A percentile compares a stretch with the other conserved stretches of the same genome.
Conservation (phyloP, 73 alveolate genomes). For the Stentor roeselii region DNA sequence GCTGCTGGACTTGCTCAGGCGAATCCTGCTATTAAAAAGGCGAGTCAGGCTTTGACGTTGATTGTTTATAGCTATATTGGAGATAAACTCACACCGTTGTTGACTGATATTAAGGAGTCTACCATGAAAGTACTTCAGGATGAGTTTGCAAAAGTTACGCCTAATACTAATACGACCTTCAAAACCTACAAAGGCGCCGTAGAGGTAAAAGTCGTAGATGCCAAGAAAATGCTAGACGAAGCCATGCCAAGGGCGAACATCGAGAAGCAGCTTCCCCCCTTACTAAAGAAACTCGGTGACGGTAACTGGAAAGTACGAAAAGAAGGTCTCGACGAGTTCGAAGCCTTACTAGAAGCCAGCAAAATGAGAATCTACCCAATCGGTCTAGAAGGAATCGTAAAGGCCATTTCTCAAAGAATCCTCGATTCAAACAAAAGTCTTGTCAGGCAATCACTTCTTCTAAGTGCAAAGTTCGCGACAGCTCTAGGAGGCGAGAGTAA, state of each 20-base stretch:
- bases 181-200: conserved; percentile 68
- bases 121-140: conserved; percentile 71
- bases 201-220: conserved; percentile 36
- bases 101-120: conserved; percentile 79
- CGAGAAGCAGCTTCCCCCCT: conserved; percentile 60
- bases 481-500: conserved; percentile 76
- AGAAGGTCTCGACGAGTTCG: conserved; percentile 68
- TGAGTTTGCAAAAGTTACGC: conserved; percentile 62
- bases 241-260: conserved; percentile 78
- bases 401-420: conserved; percentile 54
- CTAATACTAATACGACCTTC: conserved; percentile 50
- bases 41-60: conserved; percentile 64
- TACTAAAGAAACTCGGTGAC: conserved; percentile 68
- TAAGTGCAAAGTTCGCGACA: conserved; percentile 58
- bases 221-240: conserved; percentile 48
- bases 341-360: conserved; percentile 53
- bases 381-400: conserved; percentile 70
- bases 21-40: conserved; percentile 67
- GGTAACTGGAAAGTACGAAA: conserved; percentile 82
- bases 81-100: conserved; percentile 59
- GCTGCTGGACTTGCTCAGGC: conserved; percentile 51
- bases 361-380: conserved; percentile 77
- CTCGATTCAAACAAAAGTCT: conserved; percentile 82
- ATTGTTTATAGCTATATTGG: conserved; percentile 77
- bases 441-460: conserved; percentile 61